These are phyloP conservation scores for Tylopilus intermedius DNA, from an alignment of 768 basidiomycete species.

Conservation along the genomic window DNA sequence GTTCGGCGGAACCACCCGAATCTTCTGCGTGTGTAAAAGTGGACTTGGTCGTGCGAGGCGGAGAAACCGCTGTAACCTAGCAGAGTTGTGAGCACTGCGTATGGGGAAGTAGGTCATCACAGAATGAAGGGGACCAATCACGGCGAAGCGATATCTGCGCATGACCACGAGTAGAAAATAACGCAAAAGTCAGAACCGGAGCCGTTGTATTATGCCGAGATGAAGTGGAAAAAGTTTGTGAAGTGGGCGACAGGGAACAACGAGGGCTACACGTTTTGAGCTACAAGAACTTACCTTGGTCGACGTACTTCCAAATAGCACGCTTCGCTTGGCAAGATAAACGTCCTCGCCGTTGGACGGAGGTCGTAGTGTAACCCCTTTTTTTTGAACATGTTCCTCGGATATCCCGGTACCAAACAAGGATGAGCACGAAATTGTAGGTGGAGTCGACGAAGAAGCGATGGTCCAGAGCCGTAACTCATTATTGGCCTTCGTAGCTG, in stretches of 20 bases:
- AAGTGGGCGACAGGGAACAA: background rate
- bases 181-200: background rate
- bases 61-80: constrained; percentile 4
- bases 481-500: background rate
- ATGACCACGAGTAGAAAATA: background rate
- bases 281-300: constrained; percentile 13
- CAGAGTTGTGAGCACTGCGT: constrained; percentile 11
- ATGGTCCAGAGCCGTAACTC: constrained; percentile 23
- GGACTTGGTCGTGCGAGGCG: constrained; percentile 6
- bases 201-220: background rate
- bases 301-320: constrained; percentile 39
- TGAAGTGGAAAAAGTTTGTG: background rate
- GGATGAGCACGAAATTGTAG: constrained; percentile 22
- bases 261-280: constrained; percentile 7
- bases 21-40: constrained; percentile 4
- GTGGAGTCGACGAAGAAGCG: constrained; percentile 1
- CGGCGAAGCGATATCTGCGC: constrained; percentile 9
- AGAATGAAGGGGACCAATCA: constrained; percentile 10
- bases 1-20: constrained; percentile 16
- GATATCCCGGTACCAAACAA: constrained; percentile 16
- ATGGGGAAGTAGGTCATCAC: background rate
- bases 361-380: background rate
- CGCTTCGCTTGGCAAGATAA: constrained; percentile 34
- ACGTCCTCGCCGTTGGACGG: background rate
- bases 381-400: background rate